Base-by-base conservation (phyloP, 805 yeast genomes). In the Ogataea angusta region DNA sequence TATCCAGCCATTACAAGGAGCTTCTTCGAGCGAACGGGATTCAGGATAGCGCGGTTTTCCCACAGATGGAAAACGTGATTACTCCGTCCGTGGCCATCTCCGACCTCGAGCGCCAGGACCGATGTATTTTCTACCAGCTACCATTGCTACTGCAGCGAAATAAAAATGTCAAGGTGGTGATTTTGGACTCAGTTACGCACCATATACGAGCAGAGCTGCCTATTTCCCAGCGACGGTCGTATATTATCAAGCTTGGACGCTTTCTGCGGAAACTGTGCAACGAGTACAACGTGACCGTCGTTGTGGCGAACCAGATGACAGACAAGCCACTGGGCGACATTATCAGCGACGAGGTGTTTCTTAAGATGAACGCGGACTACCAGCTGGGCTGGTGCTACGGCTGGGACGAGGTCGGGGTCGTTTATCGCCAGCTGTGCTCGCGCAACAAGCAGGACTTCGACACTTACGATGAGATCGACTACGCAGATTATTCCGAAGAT, bases 161-260 rank as follows among this genome's bases (percentile, higher is more conserved):
- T 23, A 47, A 57, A 10, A 60, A 63, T 1, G 67, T 82, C 2
- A 81, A 75, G 30, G 54, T 84, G 21, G 68, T 91, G 0, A 71
- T 88, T 1, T 68, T 90, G 8, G 98, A 91, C 60, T 85, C 95
- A 24, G 76, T 90, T 4, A 80, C 91, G 0, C 95, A 87, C 54
- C 95, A 85, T 59, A 59, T 89, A 23, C 66, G 95, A 42, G 80
- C 80, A 1, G 87, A 81, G 47, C 55, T 78, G 17, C 69, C 63
- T 30, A 64, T 69, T 29, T 60, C 71, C 14, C 63, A 67, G 40
- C 70, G 76, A 45, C 63, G 69, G 37, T 53, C 62, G 36, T 72
- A 75, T 47, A 53, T 74, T 15, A 62, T 65, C 21, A 63, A 61
- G 25, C 51, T 77, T 24, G 74, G 78, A 9, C 64, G 65, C 13